Evolutionary conservation across 345 rosid genomes (phyloP).

Genomic region (Populus ilicifolia): DNA sequence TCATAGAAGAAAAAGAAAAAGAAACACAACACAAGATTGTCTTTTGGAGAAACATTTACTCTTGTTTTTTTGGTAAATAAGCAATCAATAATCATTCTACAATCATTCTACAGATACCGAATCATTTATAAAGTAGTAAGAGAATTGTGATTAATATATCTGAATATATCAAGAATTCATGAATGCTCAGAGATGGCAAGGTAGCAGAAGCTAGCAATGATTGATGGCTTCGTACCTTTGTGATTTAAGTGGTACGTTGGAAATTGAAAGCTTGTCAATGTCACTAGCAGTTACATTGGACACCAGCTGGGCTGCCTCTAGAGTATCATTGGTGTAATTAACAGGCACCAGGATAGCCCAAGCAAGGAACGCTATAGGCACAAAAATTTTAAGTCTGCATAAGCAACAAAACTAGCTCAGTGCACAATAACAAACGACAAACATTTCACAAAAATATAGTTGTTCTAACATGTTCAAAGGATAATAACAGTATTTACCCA

Average conservation of each 20-base stretch:
- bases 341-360: slow-evolving; percentile 83
- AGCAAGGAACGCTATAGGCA: slow-evolving; percentile 67
- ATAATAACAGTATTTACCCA: neutral
- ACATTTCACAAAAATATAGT: neutral
- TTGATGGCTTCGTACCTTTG: slow-evolving; percentile 41
- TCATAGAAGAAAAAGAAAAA: neutral
- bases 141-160: neutral
- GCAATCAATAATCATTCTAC: neutral
- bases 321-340: slow-evolving; percentile 53
- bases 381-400: slow-evolving; percentile 80
- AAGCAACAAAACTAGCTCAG: slow-evolving; percentile 7
- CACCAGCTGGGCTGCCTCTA: slow-evolving; percentile 29
- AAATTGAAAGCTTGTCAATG: slow-evolving; percentile 85
- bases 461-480: neutral
- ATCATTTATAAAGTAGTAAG: neutral
- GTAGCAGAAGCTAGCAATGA: neutral
- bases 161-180: neutral
- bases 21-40: neutral
- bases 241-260: slow-evolving; percentile 66
- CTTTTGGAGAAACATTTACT: neutral
- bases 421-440: neutral
- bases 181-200: neutral
- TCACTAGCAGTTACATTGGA: slow-evolving; percentile 71
- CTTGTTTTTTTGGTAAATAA: neutral
- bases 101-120: neutral